A percentile compares a stretch with the other conserved stretches of the same genome.
Conservation (phyloP, 2,329 filamentous ascomycete species). For the Epichloe baconii region DNA sequence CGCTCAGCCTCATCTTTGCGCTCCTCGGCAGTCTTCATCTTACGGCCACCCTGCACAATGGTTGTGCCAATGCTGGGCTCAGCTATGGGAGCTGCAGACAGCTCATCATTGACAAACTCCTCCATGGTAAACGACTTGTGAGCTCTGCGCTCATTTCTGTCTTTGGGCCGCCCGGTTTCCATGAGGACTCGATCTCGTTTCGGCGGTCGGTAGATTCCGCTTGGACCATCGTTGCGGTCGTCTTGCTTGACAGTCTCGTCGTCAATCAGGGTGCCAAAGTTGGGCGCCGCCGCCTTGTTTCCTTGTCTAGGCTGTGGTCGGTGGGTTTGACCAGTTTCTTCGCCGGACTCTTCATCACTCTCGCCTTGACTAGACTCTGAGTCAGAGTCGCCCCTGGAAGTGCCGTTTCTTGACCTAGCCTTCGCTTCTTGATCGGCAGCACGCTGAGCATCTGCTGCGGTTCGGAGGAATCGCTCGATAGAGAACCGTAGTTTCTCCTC, state of each 20-base stretch:
- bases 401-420: constrained; percentile 12
- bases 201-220: constrained; percentile 79
- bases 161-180: constrained; percentile 51
- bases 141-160: constrained; percentile 47
- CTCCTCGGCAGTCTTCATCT: constrained; percentile 64
- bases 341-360: constrained; percentile 15
- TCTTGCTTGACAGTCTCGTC: constrained; percentile 17
- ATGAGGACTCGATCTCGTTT: constrained; percentile 78
- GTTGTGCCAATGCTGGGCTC: constrained; percentile 88
- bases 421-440: constrained; percentile 18
- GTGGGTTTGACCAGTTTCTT: constrained; percentile 2
- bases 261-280: constrained; percentile 19
- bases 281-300: constrained; percentile 19
- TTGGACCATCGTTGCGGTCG: constrained; percentile 23
- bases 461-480: constrained; percentile 85
- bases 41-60: constrained; percentile 65
- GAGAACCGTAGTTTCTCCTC: constrained; percentile 90
- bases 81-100: constrained; percentile 68
- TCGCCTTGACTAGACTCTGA: constrained; percentile 20
- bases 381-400: background rate
- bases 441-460: constrained; percentile 60
- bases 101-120: constrained; percentile 77
- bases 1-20: constrained; percentile 67
- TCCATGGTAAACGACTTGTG: constrained; percentile 76
- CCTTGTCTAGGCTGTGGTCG: constrained; percentile 7